These are phyloP conservation scores for Curvularia sp. DNA, from an alignment of 2,329 filamentous ascomycete genomes.

Conservation along the genomic window DNA sequence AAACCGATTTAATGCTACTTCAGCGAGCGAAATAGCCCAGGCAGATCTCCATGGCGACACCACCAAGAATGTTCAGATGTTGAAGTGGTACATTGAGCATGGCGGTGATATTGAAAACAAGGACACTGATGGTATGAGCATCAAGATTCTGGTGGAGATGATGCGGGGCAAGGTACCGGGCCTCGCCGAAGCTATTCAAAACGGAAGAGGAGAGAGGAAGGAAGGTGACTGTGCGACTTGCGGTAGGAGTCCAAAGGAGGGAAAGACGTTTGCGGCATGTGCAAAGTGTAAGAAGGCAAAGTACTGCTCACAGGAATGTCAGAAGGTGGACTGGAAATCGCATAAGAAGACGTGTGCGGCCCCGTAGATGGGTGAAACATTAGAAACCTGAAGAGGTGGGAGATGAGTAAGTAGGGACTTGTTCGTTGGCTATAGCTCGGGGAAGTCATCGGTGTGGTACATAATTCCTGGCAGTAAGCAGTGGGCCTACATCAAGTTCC, in stretches of 20 bases:
- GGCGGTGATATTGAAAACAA: constrained; percentile 28
- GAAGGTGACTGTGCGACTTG: constrained; percentile 22
- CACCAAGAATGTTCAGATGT: constrained; percentile 21
- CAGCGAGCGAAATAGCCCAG: constrained; percentile 23
- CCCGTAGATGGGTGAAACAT: background rate
- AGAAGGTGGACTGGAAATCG: constrained; percentile 28
- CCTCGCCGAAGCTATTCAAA: constrained; percentile 15
- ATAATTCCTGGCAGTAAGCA: background rate
- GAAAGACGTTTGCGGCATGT: constrained; percentile 12
- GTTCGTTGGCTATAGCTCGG: background rate
- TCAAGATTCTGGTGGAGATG: constrained; percentile 24
- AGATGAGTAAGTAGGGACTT: background rate
- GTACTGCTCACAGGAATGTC: constrained; percentile 25
- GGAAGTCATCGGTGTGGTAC: background rate
- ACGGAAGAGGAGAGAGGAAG: constrained; percentile 14
- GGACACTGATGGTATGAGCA: constrained; percentile 27
- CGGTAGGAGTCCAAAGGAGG: constrained; percentile 16
- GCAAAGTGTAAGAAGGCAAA: constrained; percentile 20
- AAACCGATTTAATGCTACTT: constrained; percentile 20
- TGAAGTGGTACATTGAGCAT: constrained; percentile 28
- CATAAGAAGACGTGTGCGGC: constrained; percentile 24
- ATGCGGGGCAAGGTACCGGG: constrained; percentile 20
- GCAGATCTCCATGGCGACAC: constrained; percentile 22
- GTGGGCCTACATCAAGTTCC: background rate
- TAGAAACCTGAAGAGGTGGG: background rate